Evolutionary conservation across 352 stramenopile genomes (phyloP), one percentile per base, ranked within the genome.

Genomic region (Pythium dissotocum): DNA sequence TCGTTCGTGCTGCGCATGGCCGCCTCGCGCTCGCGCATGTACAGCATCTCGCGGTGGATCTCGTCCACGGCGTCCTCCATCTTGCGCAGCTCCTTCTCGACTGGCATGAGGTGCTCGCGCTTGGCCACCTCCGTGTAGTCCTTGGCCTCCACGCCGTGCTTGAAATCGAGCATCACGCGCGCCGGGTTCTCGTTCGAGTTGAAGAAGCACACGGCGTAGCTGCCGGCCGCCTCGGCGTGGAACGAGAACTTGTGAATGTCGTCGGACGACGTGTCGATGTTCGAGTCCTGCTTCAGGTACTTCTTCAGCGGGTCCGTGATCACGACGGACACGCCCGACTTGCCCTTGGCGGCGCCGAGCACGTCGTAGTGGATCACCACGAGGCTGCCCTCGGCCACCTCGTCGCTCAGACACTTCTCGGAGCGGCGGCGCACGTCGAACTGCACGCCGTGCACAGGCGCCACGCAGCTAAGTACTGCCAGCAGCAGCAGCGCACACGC

Each of bases 1-100:
- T 97, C 89, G 77, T 97, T 97, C 63, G 88, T 97, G 76, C 93
- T 89, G 71, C 89, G 86, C 85, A 95, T 94, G 16, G 75, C 79
- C 12, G 85, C 85, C 71, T 97, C 89, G 21, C 89, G 83, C 67
- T 95, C 83, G 49, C 86, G 88, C 89, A 95, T 92, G 76, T 95
- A 95, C n/a, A 94, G 80, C 85, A 94, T 93, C 73, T 95, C 88
- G 65, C 83, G 85, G 72, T 95, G 88, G 70, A 97, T 95, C 73
- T 97, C 89, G 66, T 94, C 87, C 28, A 95, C 89, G 0, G 82
- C 85, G 77, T 95, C 87, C 60, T 97, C 89, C 87, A 97, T 92
- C 81, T 95, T 95, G 54, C 86, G 83, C 36, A 97, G 75, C 71
- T 97, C 89, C 59, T 91, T 90, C 72, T 97, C 87, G 35, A 97